Base-by-base conservation (phyloP, 306 rosid genomes). In the Begonia loranthoides region DNA sequence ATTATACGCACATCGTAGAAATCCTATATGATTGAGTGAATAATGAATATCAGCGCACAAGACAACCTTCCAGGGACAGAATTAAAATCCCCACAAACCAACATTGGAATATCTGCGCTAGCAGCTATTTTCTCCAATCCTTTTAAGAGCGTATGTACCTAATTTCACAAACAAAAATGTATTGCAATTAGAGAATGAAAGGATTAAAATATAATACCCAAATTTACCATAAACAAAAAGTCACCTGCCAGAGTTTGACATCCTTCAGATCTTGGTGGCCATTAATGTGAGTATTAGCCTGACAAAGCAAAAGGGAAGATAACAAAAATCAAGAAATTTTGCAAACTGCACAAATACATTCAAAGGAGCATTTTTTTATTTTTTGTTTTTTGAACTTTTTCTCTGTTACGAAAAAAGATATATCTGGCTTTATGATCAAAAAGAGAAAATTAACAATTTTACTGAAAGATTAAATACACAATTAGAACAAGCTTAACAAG, bases 181-280 rank as follows among this genome's bases (percentile, higher is more conserved):
- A 1, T 19, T 19, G 1, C 22, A 5, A 4, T 28, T 28, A 3
- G 36, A 28, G 36, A 1, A 28, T 19, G 36, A 28, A 4, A 28
- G 9, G 9, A 28, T 28, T 0, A 28, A 28, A 28, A 5, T 28
- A 28, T 28, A 28, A 28, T 28, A 28, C 36, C 36, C 22, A 19
- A 4, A 19, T 19, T 19, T 19, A 19, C 22, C 3, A n/a, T 54
- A 9, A 39, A 53, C 62, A 28, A 36, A 17, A 33, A 55, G 36
- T 65, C 76, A 90, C 97, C 92, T 90, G 97, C 97, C 97, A 90
- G 59, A 90, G 87, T 74, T 85, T 90, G 58, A 90, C 97, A 63
- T 89, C 97, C 68, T 80, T 90, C 54, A 80, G 73, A 59, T 85
- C 97, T 17, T 82, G 95, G 51, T 75, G 80, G 53, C 80, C 94